Conservation (phyloP, 1,139 yeast genomes). For the Kurtzmaniella quercitrusa region DNA sequence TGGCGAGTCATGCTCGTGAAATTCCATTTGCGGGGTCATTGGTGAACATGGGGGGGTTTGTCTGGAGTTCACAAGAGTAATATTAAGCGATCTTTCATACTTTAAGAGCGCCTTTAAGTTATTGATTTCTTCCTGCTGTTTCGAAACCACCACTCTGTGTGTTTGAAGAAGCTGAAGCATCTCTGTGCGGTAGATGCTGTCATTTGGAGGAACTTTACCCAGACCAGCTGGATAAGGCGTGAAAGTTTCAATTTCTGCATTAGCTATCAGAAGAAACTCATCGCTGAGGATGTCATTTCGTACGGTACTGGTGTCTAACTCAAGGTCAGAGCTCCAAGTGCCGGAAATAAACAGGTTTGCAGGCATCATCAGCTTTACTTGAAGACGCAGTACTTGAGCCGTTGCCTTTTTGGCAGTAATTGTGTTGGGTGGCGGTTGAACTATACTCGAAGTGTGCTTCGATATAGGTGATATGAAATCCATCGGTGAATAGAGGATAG, state of each 20-base stretch:
- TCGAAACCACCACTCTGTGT: constrained; percentile 21
- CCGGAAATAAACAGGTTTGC: neutral
- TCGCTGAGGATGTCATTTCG: constrained; percentile 3
- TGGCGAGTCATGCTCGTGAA: neutral
- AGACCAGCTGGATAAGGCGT: neutral
- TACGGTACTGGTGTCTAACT: constrained; percentile 1
- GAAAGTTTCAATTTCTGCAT: constrained; percentile 3
- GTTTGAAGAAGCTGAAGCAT: constrained; percentile 23
- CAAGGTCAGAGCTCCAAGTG: neutral
- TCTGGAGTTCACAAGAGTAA: constrained; percentile 3
- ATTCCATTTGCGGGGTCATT: neutral
- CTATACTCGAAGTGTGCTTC: neutral
- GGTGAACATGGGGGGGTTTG: constrained; percentile 5
- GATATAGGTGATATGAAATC: neutral
- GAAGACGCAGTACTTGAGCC: neutral
- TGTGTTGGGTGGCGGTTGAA: neutral
- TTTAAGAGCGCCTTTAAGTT: constrained; percentile 21
- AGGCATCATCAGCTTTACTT: constrained; percentile 1
- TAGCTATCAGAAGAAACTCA: constrained; percentile 1
- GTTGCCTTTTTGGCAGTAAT: neutral
- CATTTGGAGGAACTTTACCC: constrained; percentile 4
- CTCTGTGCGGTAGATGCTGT: constrained; percentile 19
- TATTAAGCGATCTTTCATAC: constrained; percentile 18
- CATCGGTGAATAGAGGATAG: too few relatives aligned
- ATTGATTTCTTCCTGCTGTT: constrained; percentile 27